Base-by-base conservation (phyloP, 2,329 filamentous ascomycete species). In the Pseudonectria foliicola region DNA sequence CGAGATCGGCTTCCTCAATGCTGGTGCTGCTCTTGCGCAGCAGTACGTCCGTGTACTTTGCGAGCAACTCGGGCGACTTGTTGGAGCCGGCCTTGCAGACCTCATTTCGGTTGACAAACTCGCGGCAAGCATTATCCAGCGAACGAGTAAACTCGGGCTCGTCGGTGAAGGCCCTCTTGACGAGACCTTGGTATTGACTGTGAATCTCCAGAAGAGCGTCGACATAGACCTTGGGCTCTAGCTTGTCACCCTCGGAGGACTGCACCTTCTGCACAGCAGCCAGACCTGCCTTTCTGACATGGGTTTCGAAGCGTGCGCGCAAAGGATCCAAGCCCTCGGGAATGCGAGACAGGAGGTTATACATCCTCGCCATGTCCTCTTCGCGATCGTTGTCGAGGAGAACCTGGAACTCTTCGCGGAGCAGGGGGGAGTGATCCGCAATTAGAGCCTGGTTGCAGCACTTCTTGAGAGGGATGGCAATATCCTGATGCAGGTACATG, bases 71-170 rank as follows among this genome's bases (percentile, higher is more conserved):
- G 0, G 92, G 92, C 1, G 92, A 96, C 55, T 89, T 92, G 52
- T 88, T 94, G 2, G 89, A 93, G 28, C 86, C 88, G 4, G 85
- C 80, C 56, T 90, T 93, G 76, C 92, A 98, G 33, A 96, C 83
- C 51, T 90, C 85, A 61, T 98, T 98, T 42, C 92, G 80, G 64
- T 98, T 98, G 60, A 98, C 92, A 55, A 96, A 98, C 57, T 98
- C 92, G 45, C 89, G 79, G 66, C 92, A 98, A 13, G 92, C 92
- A 57, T 96, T 98, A 54, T 98, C 92, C 18, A 98, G 70, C 4
- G 90, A 95, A 35, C 92, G 76, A 4, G 95, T 95, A 54, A 98
- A 98, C 56, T 98, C 92, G 0, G 92, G 88, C 61, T 98, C 92
- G 43, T 93, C 89, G 42, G 82, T 85, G 64, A 98, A 98, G 2